Conservation (phyloP, 257 asterid genomes). For the Parsonsia alboflavescens region DNA sequence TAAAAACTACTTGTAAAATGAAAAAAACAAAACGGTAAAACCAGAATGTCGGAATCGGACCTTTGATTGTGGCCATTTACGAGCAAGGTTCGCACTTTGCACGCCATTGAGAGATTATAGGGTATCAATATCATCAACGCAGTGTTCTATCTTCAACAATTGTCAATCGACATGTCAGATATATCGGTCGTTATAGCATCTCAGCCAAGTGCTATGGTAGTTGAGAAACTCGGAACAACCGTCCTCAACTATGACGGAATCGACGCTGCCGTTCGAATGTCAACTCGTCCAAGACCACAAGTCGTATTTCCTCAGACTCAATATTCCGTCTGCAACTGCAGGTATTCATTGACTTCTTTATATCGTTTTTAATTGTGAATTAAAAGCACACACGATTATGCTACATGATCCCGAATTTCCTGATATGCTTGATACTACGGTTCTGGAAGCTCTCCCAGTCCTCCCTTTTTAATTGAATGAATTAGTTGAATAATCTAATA, state of each 20-base stretch:
- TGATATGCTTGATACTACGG: neutral
- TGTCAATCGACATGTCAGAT: too few species aligned
- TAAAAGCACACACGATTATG: neutral
- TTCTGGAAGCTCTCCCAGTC: neutral
- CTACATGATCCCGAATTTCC: neutral
- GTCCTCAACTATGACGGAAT: neutral
- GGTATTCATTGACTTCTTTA: neutral
- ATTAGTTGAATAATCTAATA: neutral
- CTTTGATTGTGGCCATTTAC: too few species aligned
- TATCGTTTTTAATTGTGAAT: neutral
- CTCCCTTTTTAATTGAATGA: neutral
- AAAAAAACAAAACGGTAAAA: too few species aligned
- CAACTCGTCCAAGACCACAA: neutral
- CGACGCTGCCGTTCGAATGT: neutral
- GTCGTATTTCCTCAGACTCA: neutral
- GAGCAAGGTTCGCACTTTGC: too few species aligned
- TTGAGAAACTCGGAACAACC: neutral
- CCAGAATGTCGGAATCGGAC: too few species aligned
- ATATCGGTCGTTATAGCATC: neutral
- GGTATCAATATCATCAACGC: too few species aligned
- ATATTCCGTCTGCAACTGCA: neutral
- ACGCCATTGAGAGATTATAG: too few species aligned
- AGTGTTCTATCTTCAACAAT: too few species aligned
- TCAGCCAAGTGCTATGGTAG: neutral
- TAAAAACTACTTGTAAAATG: too few species aligned